phyloP scores from a whole-genome alignment of 2,329 filamentous ascomycete genomes.

The Hypoxylon sp. region DNA sequence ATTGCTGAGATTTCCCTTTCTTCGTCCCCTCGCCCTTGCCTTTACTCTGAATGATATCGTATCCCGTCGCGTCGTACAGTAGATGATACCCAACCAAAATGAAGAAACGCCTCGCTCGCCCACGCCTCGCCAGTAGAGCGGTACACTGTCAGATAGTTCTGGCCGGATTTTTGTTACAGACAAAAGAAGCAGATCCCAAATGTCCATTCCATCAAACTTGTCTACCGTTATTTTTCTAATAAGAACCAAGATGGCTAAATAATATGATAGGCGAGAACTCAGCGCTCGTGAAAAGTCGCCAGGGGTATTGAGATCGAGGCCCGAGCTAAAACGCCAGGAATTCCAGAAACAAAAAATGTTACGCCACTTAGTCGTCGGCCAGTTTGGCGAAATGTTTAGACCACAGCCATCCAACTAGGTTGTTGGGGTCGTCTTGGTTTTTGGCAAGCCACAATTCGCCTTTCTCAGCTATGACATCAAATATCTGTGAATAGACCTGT shows the following conservation, averaged over 20 bases:
- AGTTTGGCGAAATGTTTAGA: conserved; percentile 93
- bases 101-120: conserved; percentile 51
- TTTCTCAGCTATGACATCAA: conserved; percentile 94
- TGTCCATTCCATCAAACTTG: conserved; percentile 15
- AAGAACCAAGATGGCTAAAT: conserved; percentile 18
- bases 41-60: conserved; percentile 51
- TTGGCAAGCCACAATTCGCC: conserved; percentile 97
- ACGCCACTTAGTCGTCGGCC: conserved; percentile 61
- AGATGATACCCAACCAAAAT: conserved; percentile 46
- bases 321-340: conserved; percentile 22
- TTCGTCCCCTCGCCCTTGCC: conserved; percentile 37
- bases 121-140: conserved; percentile 46
- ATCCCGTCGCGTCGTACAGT: conserved; percentile 54
- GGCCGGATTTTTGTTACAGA: conserved; percentile 45
- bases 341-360: conserved; percentile 42
- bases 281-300: conserved; percentile 13
- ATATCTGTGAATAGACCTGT: conserved; percentile 68
- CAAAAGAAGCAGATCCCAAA: conserved; percentile 38
- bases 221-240: conserved; percentile 28
- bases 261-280: conserved; percentile 16
- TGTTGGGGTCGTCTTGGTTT: conserved; percentile 90
- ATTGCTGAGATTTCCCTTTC: conserved; percentile 52
- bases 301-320: conserved; percentile 11
- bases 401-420: conserved; percentile 97
- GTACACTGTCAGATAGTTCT: conserved; percentile 34